These are phyloP conservation scores for Willaertia magna DNA, from an alignment of 208 protist species.

Conservation along the genomic window DNA sequence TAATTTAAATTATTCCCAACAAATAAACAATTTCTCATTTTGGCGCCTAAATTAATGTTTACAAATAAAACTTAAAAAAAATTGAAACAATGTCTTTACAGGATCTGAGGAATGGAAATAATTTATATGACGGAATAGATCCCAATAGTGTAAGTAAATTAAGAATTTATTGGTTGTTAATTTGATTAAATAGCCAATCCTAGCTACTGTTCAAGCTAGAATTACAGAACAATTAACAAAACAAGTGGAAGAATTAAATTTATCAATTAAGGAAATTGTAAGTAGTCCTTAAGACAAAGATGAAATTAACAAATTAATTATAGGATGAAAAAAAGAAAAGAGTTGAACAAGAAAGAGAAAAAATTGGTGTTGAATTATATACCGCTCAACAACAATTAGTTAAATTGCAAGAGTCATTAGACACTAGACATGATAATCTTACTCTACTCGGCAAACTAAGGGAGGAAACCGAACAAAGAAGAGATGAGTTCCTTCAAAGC, in stretches of 20 bases:
- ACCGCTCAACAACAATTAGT: conserved; percentile 71
- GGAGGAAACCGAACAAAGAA: conserved; percentile 56
- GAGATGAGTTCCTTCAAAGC: conserved; percentile 44
- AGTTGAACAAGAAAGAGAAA: conserved; percentile 82
- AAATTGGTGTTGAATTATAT: conserved; percentile 80
- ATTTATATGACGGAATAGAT: not conserved
- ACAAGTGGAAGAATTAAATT: conserved; percentile 61
- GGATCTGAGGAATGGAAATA: too few species aligned
- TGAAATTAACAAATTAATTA: conserved; percentile 16
- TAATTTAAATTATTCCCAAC: too few species aligned
- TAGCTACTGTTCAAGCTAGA: not conserved
- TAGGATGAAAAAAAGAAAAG: conserved; percentile 62
- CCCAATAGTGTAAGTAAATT: not conserved
- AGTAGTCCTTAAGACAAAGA: conserved; percentile 41
- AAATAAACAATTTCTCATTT: too few species aligned
- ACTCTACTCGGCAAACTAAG: conserved; percentile 48
- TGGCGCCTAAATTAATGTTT: not conserved
- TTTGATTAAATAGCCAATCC: not conserved
- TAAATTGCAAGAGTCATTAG: conserved; percentile 27
- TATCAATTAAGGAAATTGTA: conserved; percentile 59
- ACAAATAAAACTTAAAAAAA: not conserved
- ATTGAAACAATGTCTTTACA: too few species aligned
- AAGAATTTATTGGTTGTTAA: not conserved
- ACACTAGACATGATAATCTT: conserved; percentile 60
- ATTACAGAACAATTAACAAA: conserved; percentile 50